Base-by-base conservation (phyloP, 768 basidiomycete species). In the Xerocomellus dryophilus region DNA sequence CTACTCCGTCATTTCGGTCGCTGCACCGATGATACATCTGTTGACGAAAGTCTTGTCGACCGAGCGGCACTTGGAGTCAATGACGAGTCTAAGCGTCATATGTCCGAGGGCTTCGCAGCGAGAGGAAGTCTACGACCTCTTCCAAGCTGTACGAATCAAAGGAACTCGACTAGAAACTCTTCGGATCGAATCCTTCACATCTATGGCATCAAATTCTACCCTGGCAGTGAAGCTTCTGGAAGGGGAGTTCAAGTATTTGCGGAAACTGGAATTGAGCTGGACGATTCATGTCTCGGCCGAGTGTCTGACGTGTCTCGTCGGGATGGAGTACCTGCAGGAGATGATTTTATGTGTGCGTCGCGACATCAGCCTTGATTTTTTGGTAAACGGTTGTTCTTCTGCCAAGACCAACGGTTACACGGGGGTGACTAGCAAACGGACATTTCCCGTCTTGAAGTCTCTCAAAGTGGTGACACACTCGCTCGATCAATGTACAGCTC, bases 401-500 rank as follows among this genome's bases (percentile, higher is more conserved):
- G 11, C 46, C 8, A 20, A 17, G 40, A n/a, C 25, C 21, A 4
- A 47, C 20, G 18, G 14, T 47, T n/a, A 11, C 25, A 18, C 47
- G 50, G 41, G 14, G 10, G 21, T 9, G 4, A 31, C 40, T 14
- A 12, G 15, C 40, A 45, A 52, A 43, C 59, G 40, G 39, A 58
- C 57, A 4, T 71, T 70, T 43, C 61, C 64, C 5, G 44, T 41
- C 42, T 47, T 70, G 32, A 66, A 42, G 38, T 53, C 45, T n/a
- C 36, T 71, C 44, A 70, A 61, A 32, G 50, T 70, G 44, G 29
- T 46, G 42, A 60, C 69, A 20, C 23, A 58, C 23, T 58, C 61
- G 17, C 70, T 72, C 14, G 57, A 61, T 3, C 68, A 68, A 49
- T 71, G 70, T 39, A 63, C 62, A 12, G 60, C 62, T 6, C 56